A percentile compares a stretch with the other conserved stretches of the same genome.
Conservation (phyloP, 2,329 filamentous ascomycete species). For the Incumbomyces delicatus region DNA sequence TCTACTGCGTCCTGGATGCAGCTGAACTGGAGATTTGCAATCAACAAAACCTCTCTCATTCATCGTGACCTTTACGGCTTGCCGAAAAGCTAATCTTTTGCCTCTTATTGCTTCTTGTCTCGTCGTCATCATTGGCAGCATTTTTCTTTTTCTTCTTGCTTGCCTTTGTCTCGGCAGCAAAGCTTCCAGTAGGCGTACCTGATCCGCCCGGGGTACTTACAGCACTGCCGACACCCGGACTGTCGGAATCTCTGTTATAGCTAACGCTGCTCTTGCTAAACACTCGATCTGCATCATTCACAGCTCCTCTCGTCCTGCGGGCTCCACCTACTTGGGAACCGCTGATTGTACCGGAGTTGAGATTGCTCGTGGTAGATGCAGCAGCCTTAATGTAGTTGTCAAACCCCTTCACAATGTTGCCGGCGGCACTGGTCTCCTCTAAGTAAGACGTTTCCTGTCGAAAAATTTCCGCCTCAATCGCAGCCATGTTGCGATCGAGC, state of each 20-base stretch:
- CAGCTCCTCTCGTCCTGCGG: constrained; percentile 32
- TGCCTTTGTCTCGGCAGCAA: constrained; percentile 31
- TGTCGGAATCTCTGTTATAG: constrained; percentile 27
- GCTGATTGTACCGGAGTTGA: constrained; percentile 44
- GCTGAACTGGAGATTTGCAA: too few species aligned
- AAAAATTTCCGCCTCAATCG: constrained; percentile 70
- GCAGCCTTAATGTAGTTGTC: constrained; percentile 95
- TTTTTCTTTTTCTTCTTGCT: constrained; percentile 34
- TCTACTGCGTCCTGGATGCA: too few species aligned
- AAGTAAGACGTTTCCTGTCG: constrained; percentile 80
- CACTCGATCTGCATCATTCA: constrained; percentile 37
- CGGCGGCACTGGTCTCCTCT: constrained; percentile 70
- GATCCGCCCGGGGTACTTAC: constrained; percentile 39
- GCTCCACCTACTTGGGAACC: constrained; percentile 23
- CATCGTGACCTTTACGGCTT: constrained; percentile 17
- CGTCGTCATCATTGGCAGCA: constrained; percentile 27
- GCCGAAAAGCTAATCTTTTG: constrained; percentile 19
- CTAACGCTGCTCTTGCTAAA: constrained; percentile 41
- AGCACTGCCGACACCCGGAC: constrained; percentile 24
- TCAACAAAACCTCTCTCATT: constrained; percentile 15
- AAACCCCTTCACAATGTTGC: constrained; percentile 96
- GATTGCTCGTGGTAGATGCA: constrained; percentile 33
- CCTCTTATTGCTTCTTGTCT: constrained; percentile 19
- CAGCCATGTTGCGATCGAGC: constrained; percentile 50
- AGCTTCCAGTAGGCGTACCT: constrained; percentile 33